These are phyloP conservation scores for Metschnikowia similis DNA, from an alignment of 805 yeast species.

Conservation along the genomic window DNA sequence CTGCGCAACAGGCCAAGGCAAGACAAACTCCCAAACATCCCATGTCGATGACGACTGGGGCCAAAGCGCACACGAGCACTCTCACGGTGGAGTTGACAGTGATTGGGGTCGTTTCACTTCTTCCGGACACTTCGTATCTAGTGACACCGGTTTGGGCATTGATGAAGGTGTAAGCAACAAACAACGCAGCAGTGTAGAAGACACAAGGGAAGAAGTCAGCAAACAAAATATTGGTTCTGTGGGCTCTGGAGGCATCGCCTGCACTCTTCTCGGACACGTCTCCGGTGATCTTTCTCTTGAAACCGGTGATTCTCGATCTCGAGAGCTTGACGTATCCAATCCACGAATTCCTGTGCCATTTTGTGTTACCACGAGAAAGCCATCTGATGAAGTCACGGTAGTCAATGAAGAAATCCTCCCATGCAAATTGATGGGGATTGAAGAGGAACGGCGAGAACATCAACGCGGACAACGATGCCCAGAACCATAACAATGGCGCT, in stretches of 20 bases:
- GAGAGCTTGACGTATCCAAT: slow-evolving; percentile 75
- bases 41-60: slow-evolving; percentile 85
- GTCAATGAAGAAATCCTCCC: slow-evolving; percentile 66
- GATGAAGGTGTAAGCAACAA: slow-evolving; percentile 73
- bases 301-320: slow-evolving; percentile 89
- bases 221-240: slow-evolving; percentile 68
- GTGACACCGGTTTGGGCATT: slow-evolving; percentile 85
- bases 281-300: slow-evolving; percentile 66
- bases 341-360: slow-evolving; percentile 88
- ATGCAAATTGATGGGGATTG: slow-evolving; percentile 74
- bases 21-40: slow-evolving; percentile 78
- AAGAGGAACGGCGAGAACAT: slow-evolving; percentile 68
- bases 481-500: slow-evolving; percentile 56
- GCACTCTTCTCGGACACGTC: slow-evolving; percentile 66
- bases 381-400: slow-evolving; percentile 52
- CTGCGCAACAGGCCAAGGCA: slow-evolving; percentile 92
- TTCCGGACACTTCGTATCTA: slow-evolving; percentile 27
- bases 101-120: slow-evolving; percentile 32
- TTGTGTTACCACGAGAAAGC: slow-evolving; percentile 80
- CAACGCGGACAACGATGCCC: slow-evolving; percentile 65
- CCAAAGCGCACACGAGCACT: slow-evolving; percentile 75
- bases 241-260: slow-evolving; percentile 71
- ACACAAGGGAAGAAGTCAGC: slow-evolving; percentile 77
- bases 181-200: slow-evolving; percentile 64
- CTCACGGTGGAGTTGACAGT: slow-evolving; percentile 68